Conservation (phyloP, 345 rosid genomes). For the Gossypioides kirkii region DNA sequence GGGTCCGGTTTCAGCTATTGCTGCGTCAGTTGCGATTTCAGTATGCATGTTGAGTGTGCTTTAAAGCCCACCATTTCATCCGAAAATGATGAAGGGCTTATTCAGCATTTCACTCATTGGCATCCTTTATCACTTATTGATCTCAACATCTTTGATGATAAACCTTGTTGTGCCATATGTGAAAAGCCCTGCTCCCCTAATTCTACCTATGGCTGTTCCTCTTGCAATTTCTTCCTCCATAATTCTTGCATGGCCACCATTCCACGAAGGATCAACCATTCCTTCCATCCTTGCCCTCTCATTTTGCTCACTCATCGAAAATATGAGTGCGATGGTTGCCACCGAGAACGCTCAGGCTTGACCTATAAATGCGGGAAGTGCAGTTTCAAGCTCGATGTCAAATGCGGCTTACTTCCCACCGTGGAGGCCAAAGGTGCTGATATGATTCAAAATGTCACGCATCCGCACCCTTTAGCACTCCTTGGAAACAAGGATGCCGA, state of each 20-base stretch:
- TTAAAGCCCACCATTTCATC: not conserved
- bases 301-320: not conserved
- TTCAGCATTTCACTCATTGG: conserved; percentile 7
- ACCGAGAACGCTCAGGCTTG: too few species aligned
- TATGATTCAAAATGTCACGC: too few species aligned
- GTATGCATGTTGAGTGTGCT: not conserved
- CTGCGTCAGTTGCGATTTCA: not conserved
- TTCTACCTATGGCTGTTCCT: not conserved
- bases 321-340: too few species aligned
- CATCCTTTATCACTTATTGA: conserved; percentile 10
- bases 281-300: conserved; percentile 12
- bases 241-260: conserved; percentile 6
- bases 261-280: not conserved
- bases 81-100: not conserved
- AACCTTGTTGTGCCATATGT: conserved; percentile 11
- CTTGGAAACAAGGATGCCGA: too few species aligned
- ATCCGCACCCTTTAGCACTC: too few species aligned
- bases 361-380: too few species aligned
- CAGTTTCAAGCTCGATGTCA: too few species aligned
- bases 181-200: not conserved
- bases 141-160: not conserved
- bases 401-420: too few species aligned
- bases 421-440: too few species aligned
- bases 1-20: not conserved
- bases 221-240: not conserved